Evolutionary conservation across 1,284 basidiomycete species (phyloP).

Genomic region (Ceratobasidium sp.): DNA sequence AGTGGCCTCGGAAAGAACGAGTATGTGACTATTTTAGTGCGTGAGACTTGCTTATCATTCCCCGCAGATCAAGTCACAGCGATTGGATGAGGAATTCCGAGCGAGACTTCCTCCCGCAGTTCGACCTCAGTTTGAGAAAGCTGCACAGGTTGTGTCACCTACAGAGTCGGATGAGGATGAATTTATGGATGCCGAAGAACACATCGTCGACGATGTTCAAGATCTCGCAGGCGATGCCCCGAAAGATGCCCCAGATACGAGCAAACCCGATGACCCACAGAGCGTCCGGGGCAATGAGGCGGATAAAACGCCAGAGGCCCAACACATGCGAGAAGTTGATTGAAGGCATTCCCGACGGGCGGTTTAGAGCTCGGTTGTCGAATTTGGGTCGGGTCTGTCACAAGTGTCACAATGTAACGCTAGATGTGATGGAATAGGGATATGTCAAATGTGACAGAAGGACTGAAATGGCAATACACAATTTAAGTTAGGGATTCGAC

Average conservation of each 20-base stretch:
- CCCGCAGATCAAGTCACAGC: constrained; percentile 23
- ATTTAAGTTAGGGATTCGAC: background rate
- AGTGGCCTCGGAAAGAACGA: constrained; percentile 19
- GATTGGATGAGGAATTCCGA: constrained; percentile 5
- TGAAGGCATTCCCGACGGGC: background rate
- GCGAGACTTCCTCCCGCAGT: constrained; percentile 11
- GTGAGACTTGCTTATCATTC: background rate
- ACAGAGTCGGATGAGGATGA: constrained; percentile 18
- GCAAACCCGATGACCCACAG: background rate
- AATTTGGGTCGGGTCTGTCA: constrained; percentile 1
- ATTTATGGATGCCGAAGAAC: constrained; percentile 32
- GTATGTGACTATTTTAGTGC: constrained; percentile 1
- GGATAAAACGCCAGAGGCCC: background rate
- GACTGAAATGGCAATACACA: background rate
- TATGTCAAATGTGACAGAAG: background rate
- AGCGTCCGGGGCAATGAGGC: background rate
- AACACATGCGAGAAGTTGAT: background rate
- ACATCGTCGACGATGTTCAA: background rate
- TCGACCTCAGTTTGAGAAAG: background rate
- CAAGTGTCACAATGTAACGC: too few relatives aligned
- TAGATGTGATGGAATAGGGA: constrained; percentile 9
- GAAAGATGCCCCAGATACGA: constrained; percentile 13
- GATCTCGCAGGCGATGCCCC: background rate
- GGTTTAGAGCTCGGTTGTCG: background rate
- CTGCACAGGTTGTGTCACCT: background rate